Conservation (phyloP, 768 basidiomycete genomes). For the Leccinum rimulosum region DNA sequence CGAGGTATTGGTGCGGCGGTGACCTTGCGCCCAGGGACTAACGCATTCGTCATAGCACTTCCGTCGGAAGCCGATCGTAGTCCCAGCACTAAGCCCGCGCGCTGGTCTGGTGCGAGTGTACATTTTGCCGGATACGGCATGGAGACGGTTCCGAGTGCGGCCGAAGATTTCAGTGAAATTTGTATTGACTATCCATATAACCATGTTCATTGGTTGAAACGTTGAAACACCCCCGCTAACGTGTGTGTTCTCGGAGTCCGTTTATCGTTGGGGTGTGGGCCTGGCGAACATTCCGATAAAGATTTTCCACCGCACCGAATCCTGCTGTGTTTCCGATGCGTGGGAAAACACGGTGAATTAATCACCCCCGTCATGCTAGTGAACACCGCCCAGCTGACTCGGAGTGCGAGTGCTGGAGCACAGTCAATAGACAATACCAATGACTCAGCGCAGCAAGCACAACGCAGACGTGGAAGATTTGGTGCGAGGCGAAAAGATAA, state of each 20-base stretch:
- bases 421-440: conserved; percentile 54
- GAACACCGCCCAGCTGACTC: conserved; percentile 11
- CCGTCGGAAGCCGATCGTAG: conserved; percentile 24
- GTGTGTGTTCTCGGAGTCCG: conserved; percentile 29
- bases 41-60: conserved; percentile 29
- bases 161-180: conserved; percentile 21
- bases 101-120: conserved; percentile 9
- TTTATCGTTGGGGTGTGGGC: conserved; percentile 21
- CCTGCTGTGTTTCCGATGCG: conserved; percentile 15
- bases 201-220: conserved; percentile 24
- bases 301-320: conserved; percentile 20
- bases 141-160: conserved; percentile 23
- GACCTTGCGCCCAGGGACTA: conserved; percentile 27
- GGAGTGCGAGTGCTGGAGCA: conserved; percentile 58
- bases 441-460: conserved; percentile 69
- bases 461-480: conserved; percentile 86
- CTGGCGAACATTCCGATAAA: conserved; percentile 19
- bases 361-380: conserved; percentile 17
- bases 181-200: conserved; percentile 32
- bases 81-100: conserved; percentile 22
- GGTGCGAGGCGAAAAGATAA: conserved; percentile 76
- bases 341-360: conserved; percentile 27
- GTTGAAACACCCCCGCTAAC: conserved; percentile 25
- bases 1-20: conserved; percentile 34
- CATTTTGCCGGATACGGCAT: conserved; percentile 7